Conservation (phyloP, 2,329 filamentous ascomycete species). For the Cadophora sp. region DNA sequence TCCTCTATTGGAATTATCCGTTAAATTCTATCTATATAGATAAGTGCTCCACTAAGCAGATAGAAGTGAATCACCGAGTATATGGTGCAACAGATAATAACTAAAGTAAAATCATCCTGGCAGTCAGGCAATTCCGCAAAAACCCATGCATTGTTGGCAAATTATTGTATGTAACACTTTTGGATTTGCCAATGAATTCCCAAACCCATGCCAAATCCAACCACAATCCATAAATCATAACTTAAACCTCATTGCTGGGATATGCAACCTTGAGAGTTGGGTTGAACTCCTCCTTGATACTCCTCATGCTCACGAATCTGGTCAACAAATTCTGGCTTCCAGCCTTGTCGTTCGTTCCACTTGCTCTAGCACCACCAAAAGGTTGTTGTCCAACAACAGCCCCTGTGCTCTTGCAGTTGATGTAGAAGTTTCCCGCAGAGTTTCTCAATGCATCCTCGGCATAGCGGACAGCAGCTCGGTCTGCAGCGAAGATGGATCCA, state of each 20-base stretch:
- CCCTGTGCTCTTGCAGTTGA: slow-evolving; percentile 83
- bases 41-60: too few species aligned
- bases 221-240: neutral
- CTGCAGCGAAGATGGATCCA: slow-evolving; percentile 75
- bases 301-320: slow-evolving; percentile 71
- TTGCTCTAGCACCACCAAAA: slow-evolving; percentile 72
- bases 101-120: too few species aligned
- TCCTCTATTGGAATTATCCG: too few species aligned
- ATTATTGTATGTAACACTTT: neutral
- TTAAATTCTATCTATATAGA: too few species aligned
- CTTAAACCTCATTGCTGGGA: slow-evolving; percentile 68
- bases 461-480: slow-evolving; percentile 68
- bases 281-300: slow-evolving; percentile 78
- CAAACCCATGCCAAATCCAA: neutral
- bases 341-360: slow-evolving; percentile 77
- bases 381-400: slow-evolving; percentile 77
- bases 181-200: too few species aligned
- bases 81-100: too few species aligned
- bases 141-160: too few species aligned
- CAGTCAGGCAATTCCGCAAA: too few species aligned
- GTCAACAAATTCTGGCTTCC: slow-evolving; percentile 68
- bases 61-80: too few species aligned
- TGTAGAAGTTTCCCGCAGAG: slow-evolving; percentile 82
- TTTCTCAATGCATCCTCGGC: slow-evolving; percentile 77
- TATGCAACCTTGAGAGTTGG: slow-evolving; percentile 69